A percentile compares a stretch with the other conserved stretches of the same genome.
Evolutionary conservation across 148 eudicot genomes (phyloP).

Genomic region (Amaranthus hypochondriacus): DNA sequence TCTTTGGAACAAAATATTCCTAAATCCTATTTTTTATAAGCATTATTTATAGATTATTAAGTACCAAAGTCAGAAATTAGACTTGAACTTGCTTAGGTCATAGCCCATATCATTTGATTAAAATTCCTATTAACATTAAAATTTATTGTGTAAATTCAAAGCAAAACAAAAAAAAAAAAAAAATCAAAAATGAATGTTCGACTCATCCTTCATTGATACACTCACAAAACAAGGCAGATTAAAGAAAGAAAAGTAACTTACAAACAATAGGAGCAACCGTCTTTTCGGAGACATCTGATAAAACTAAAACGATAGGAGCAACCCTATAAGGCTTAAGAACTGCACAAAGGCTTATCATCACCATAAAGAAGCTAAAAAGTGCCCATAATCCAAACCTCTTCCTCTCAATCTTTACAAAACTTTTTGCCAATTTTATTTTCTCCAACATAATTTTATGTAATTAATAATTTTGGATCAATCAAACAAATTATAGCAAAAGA

Average conservation of each 20-base stretch:
- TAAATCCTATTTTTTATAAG: too few species aligned
- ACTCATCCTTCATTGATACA: too few species aligned
- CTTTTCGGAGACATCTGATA: too few species aligned
- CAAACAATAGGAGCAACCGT: not conserved
- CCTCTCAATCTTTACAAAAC: slow-evolving; percentile 7
- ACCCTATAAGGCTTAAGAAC: slow-evolving; percentile 6
- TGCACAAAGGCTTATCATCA: slow-evolving; percentile 3
- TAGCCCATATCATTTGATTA: too few species aligned
- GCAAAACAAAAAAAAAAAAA: too few species aligned
- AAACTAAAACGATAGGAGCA: not conserved
- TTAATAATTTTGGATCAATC: not conserved
- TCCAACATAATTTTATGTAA: not conserved
- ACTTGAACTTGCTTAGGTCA: too few species aligned
- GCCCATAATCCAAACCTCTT: slow-evolving; percentile 4
- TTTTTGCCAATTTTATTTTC: not conserved
- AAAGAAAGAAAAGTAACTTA: not conserved
- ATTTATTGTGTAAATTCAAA: too few species aligned
- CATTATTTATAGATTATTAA: too few species aligned
- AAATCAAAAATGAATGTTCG: too few species aligned
- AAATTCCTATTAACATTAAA: too few species aligned
- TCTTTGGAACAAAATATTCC: too few species aligned
- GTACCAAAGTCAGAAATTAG: too few species aligned
- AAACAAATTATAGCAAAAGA: not conserved
- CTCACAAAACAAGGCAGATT: not conserved
- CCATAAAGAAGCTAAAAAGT: slow-evolving; percentile 6